Conservation (phyloP, 192 early-diverging fungal genomes). For the Lunasporangiospora selenospora region DNA sequence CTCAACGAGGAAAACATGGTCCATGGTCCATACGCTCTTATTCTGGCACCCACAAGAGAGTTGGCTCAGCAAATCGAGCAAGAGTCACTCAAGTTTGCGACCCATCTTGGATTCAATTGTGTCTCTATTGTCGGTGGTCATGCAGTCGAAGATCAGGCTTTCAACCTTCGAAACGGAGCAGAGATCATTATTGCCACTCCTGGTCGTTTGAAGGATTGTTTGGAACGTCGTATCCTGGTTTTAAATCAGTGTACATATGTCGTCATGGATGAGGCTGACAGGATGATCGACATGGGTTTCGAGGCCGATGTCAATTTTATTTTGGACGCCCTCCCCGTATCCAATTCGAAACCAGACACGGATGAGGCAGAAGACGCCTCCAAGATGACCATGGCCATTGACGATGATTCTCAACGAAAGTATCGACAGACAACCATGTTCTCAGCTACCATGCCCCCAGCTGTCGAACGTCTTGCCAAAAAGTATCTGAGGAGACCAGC, state of each 20-base stretch:
- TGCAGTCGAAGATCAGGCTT: slow-evolving; percentile 86
- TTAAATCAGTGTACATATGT: slow-evolving; percentile 96
- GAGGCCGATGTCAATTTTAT: slow-evolving; percentile 96
- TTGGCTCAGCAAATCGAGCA: slow-evolving; percentile 96
- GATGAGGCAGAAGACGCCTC: slow-evolving; percentile 71
- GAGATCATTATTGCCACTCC: slow-evolving; percentile 99
- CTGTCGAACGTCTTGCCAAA: slow-evolving; percentile 94
- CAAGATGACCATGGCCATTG: slow-evolving; percentile 47
- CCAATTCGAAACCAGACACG: slow-evolving; percentile 87
- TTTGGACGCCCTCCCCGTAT: slow-evolving; percentile 90
- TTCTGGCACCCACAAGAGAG: slow-evolving; percentile 97
- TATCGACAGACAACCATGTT: slow-evolving; percentile 99
- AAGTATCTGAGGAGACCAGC: slow-evolving; percentile 91
- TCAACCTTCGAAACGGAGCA: slow-evolving; percentile 88
- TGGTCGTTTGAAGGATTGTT: slow-evolving; percentile 91
- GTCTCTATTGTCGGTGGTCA: slow-evolving; percentile 89
- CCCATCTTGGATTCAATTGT: slow-evolving; percentile 85
- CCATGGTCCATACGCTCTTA: slow-evolving; percentile 91
- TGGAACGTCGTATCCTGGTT: slow-evolving; percentile 89
- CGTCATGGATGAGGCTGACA: slow-evolving; percentile 99
- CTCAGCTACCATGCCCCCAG: slow-evolving; percentile 97
- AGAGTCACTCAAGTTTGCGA: slow-evolving; percentile 91
- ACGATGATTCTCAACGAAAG: slow-evolving; percentile 42
- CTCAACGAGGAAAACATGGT: slow-evolving; percentile 80
- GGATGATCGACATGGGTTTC: slow-evolving; percentile 95